These are phyloP conservation scores for Quercus glauca DNA, from an alignment of 306 rosid genomes.

Conservation along the genomic window DNA sequence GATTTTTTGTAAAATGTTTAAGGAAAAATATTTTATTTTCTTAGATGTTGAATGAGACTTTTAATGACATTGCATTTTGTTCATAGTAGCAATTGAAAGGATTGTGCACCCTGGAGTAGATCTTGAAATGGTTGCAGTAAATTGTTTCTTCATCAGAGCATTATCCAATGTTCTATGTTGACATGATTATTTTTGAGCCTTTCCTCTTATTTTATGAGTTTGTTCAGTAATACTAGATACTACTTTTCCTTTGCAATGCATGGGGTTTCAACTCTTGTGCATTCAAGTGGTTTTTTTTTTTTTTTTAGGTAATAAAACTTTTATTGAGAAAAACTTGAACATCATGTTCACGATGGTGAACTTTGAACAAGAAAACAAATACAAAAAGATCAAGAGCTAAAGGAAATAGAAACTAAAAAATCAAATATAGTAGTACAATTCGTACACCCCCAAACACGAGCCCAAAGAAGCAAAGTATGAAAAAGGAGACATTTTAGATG, in stretches of 20 bases:
- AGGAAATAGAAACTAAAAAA: too few relatives aligned
- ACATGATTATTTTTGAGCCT: not conserved
- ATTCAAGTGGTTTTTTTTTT: too few relatives aligned
- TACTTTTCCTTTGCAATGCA: not conserved
- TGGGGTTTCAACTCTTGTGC: not conserved
- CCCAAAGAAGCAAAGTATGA: too few relatives aligned
- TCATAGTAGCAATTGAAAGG: not conserved
- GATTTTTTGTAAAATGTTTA: not conserved
- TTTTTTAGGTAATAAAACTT: too few relatives aligned
- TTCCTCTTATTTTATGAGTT: not conserved
- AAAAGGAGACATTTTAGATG: too few relatives aligned
- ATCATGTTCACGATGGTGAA: too few relatives aligned
- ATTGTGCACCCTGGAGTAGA: not conserved
- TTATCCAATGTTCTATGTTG: not conserved
- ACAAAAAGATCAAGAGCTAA: too few relatives aligned
- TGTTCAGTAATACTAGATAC: not conserved
- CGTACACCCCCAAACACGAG: too few relatives aligned
- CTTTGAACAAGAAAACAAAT: too few relatives aligned
- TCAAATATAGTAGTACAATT: too few relatives aligned
- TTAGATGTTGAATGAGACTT: not conserved
- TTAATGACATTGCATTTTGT: not conserved
- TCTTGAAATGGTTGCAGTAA: not conserved
- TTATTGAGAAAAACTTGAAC: too few relatives aligned
- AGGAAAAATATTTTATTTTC: not conserved
- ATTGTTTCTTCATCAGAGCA: not conserved